Evolutionary conservation across 768 basidiomycete genomes (phyloP).

Genomic region (Leccinellum albellum): DNA sequence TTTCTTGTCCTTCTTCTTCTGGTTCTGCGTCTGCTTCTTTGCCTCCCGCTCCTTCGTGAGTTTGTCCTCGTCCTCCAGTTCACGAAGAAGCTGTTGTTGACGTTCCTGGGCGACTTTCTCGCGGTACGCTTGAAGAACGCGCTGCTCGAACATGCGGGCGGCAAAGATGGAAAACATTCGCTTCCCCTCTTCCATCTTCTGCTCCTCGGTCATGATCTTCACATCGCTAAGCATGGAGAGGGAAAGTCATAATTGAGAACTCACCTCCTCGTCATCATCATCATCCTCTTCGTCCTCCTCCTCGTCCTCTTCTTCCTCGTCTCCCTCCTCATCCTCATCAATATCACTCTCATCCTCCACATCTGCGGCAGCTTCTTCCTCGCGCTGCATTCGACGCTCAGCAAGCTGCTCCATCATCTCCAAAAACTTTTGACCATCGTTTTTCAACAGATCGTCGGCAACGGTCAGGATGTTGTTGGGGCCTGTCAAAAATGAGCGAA

Average conservation of each 20-base stretch:
- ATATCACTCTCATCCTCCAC: constrained; percentile 61
- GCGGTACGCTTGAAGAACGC: constrained; percentile 93
- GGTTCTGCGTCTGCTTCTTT: constrained; percentile 89
- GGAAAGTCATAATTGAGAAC: constrained; percentile 12
- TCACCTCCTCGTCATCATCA: constrained; percentile 45
- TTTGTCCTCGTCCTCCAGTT: constrained; percentile 95
- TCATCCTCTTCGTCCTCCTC: constrained; percentile 60
- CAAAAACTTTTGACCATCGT: constrained; percentile 97
- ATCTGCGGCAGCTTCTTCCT: constrained; percentile 64
- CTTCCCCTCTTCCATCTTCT: constrained; percentile 99
- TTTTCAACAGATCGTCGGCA: constrained; percentile 96
- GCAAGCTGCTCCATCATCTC: constrained; percentile 99
- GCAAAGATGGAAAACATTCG: constrained; percentile 99
- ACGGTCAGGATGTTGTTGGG: constrained; percentile 96
- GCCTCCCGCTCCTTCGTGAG: constrained; percentile 80
- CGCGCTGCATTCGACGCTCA: constrained; percentile 87
- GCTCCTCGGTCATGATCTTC: constrained; percentile 86
- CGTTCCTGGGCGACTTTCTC: constrained; percentile 96
- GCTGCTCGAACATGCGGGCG: constrained; percentile 98
- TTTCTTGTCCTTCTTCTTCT: constrained; percentile 99
- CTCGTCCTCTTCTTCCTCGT: constrained; percentile 62
- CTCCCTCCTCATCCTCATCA: constrained; percentile 54
- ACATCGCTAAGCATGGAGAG: constrained; percentile 9
- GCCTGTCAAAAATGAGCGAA: constrained; percentile 40
- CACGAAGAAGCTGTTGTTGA: constrained; percentile 87